Evolutionary conservation across 1,284 basidiomycete species (phyloP), one percentile per base, ranked within the genome.

Genomic region (Papiliotrema terrestris): DNA sequence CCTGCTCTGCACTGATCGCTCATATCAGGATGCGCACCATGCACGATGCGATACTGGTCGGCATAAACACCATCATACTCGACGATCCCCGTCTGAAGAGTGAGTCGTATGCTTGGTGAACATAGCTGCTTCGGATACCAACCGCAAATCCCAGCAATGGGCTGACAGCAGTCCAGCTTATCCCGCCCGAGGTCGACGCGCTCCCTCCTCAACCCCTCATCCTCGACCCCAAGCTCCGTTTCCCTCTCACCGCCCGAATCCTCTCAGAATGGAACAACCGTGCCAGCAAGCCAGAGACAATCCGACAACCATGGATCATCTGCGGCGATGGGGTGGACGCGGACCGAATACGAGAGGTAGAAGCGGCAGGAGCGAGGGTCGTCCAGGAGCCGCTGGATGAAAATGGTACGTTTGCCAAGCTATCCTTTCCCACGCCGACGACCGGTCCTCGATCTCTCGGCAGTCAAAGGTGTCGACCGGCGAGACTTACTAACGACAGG

Each of bases 81-180:
- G 95, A 98, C 67, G 83, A 98, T 73, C 95, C 95, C 11, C 88
- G 95, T 66, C 80, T 98, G 22, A 96, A 94, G 69, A 86, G 93
- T 91, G 65, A 61, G 85, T 74, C 26, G 29, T 8, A 14, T 13
- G 6, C n/a, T 6, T 19, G 22, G 8, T 41, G 1, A 8, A 9
- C 36, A 5, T 39, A 45, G 17, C 17, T 29, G 22, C 54, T 49
- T 6, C 29, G 8, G 22, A 26, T 20, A 20, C 4, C 25, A 25
- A 11, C 15, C 25, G 35, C 26, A 20, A 17, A n/a, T n/a, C 8
- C 15, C 29, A 15, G 14, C 13, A 23, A 37, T 49, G 23, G 48
- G 19, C 35, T 56, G 9, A 15, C 35, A 17, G 14, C 25, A 50
- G 54, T 46, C 19, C 52, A 54, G 26, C 41, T 54, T 8, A 44